Evolutionary conservation across 2,329 filamentous ascomycete genomes (phyloP), one percentile per base, ranked within the genome.

Genomic region (Drechslerella coelobrocha): DNA sequence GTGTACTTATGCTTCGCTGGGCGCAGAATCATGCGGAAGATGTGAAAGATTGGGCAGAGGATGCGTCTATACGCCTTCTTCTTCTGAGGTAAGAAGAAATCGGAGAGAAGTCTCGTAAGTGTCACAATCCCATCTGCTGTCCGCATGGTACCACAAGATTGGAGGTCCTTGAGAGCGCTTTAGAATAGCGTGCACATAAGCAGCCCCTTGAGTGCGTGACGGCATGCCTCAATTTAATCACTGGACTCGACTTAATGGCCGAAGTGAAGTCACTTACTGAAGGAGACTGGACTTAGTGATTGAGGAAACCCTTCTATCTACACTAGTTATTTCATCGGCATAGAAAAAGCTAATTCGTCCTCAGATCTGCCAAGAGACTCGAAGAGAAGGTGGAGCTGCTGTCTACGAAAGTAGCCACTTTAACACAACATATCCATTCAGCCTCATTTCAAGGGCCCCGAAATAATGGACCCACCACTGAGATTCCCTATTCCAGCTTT

Each of bases 21-120:
- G 48, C 48, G 48, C 48, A 52, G 48, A 52, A 52, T 52, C 48
- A 27, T 52, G 48, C 24, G 26, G 48, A 52, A 52, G 48, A 52
- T 52, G 48, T 52, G 48, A 52, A 52, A 52, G 48, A 52, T 52
- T 52, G n/a, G 48, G 48, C 48, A 52, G 34, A 52, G 48, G 34
- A 52, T 52, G 48, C 48, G 48, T 52, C 48, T 52, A 52, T 27
- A 27, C 48, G 34, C 4, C 29, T 14, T 27, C 48, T 17, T 52
- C 48, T 52, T 52, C 48, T 29, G 48, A 52, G 48, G 48, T 27
- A 52, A 52, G 48, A 52, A 27, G 48, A 29, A 52, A 52, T 52
- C 48, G 48, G 48, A 52, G 48, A 52, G 48, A 52, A 52, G 10
- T 17, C 48, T 52, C 48, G 48, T 52, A 27, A 52, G 48, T 52